phyloP scores from a whole-genome alignment of 73 alveolate species.

The Tetrahymena malaccensis region DNA sequence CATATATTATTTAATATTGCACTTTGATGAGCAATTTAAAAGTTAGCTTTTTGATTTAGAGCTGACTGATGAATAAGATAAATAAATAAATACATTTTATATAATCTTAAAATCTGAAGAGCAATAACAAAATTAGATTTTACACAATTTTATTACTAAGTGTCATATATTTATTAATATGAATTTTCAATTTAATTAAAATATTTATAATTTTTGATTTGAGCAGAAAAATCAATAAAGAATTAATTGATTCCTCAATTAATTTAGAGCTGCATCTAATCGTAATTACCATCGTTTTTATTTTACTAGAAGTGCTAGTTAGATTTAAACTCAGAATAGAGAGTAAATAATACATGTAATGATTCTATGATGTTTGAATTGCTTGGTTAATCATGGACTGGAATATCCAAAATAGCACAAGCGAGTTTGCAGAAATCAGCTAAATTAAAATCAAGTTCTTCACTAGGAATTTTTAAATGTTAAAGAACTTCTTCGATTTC shows the following conservation, averaged over 20 bases:
- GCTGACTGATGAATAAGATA: neutral
- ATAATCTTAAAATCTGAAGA: neutral
- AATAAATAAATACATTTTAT: no score
- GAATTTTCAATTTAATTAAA: no score
- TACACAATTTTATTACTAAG: neutral
- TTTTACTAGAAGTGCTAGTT: slow-evolving; percentile 69
- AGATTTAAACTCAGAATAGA: slow-evolving; percentile 81
- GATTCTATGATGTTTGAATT: slow-evolving; percentile 81
- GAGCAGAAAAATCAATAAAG: neutral
- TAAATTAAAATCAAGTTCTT: slow-evolving; percentile 76
- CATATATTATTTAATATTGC: no score
- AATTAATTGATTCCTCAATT: neutral
- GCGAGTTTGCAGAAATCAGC: slow-evolving; percentile 71
- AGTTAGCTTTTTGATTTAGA: no score
- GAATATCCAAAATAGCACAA: slow-evolving; percentile 85
- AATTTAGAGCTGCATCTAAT: neutral
- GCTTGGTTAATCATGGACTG: slow-evolving; percentile 78
- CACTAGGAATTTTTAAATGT: slow-evolving; percentile 75
- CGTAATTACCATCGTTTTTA: slow-evolving; percentile 10
- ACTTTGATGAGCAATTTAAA: no score
- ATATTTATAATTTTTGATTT: no score
- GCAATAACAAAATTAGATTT: neutral
- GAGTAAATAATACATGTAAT: slow-evolving; percentile 88
- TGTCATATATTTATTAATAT: no score
- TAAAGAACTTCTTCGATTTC: slow-evolving; percentile 78